These are phyloP conservation scores for Telfairia occidentalis DNA, from an alignment of 331 rosid species.

Conservation along the genomic window DNA sequence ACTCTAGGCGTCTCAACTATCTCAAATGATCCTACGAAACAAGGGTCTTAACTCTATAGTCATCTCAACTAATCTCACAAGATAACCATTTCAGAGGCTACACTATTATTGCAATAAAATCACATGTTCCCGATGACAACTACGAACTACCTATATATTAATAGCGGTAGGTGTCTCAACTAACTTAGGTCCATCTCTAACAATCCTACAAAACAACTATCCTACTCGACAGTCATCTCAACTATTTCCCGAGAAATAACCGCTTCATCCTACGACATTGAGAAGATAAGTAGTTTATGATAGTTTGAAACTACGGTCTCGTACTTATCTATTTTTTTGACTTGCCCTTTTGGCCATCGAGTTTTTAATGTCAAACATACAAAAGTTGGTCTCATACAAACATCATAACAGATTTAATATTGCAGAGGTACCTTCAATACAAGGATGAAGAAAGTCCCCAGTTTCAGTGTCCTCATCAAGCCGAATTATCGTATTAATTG, in stretches of 20 bases:
- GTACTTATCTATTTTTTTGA: neutral
- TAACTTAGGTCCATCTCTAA: neutral
- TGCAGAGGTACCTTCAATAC: conserved; percentile 60
- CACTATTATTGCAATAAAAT: neutral
- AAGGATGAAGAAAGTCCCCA: conserved; percentile 61
- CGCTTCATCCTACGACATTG: neutral
- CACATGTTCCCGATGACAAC: neutral
- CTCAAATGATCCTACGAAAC: neutral
- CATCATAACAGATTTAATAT: neutral
- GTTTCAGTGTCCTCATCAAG: conserved; percentile 45
- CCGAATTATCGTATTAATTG: conserved; percentile 57
- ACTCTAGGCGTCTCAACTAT: neutral
- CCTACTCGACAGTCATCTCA: neutral
- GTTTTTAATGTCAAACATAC: neutral
- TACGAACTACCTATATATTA: neutral
- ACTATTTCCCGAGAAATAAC: neutral
- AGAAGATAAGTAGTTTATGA: neutral
- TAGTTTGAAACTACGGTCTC: neutral
- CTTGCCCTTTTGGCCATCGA: neutral
- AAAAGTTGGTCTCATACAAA: neutral
- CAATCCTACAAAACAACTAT: neutral
- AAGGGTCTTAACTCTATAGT: neutral
- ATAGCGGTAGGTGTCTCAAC: neutral
- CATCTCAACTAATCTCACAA: neutral
- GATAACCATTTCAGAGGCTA: neutral